These are phyloP conservation scores for Herpotrichia juniperi DNA, from an alignment of 2,329 filamentous ascomycete genomes.

Conservation along the genomic window DNA sequence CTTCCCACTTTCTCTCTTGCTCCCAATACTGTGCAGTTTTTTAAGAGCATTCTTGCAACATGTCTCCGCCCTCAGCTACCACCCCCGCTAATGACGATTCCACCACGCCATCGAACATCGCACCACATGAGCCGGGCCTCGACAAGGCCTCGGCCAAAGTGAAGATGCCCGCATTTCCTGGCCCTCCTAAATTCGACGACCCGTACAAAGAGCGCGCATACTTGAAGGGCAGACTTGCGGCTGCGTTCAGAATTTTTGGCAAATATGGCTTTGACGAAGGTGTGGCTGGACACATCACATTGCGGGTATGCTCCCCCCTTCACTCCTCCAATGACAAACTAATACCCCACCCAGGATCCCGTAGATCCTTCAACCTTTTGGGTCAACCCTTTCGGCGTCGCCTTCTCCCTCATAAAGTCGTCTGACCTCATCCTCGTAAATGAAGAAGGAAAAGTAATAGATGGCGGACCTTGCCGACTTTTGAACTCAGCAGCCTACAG, in stretches of 20 bases:
- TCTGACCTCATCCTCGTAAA: slow-evolving; percentile 73
- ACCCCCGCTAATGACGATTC: slow-evolving; percentile 30
- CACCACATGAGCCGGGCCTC: slow-evolving; percentile 40
- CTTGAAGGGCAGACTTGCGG: slow-evolving; percentile 45
- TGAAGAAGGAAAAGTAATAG: slow-evolving; percentile 65
- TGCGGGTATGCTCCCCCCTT: slow-evolving; percentile 49
- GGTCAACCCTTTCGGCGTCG: slow-evolving; percentile 70
- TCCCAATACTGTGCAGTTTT: background rate
- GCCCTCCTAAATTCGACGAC: slow-evolving; percentile 44
- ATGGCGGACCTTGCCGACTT: slow-evolving; percentile 57
- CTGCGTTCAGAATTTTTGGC: slow-evolving; percentile 47
- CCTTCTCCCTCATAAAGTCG: slow-evolving; percentile 66
- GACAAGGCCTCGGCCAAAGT: slow-evolving; percentile 30
- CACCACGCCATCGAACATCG: slow-evolving; percentile 31
- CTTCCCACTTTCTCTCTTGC: background rate
- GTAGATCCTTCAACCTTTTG: slow-evolving; percentile 66
- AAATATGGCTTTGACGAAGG: slow-evolving; percentile 49
- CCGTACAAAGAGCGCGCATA: slow-evolving; percentile 45
- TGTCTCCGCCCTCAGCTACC: slow-evolving; percentile 42
- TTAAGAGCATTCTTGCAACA: slow-evolving; percentile 7
- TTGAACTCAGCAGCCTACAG: slow-evolving; percentile 60
- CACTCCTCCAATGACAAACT: background rate
- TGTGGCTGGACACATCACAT: slow-evolving; percentile 68
- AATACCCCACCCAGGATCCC: slow-evolving; percentile 50
- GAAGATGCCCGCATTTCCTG: slow-evolving; percentile 31